Evolutionary conservation across 2,329 filamentous ascomycete species (phyloP).

Genomic region (Hymenoscyphus scutula): DNA sequence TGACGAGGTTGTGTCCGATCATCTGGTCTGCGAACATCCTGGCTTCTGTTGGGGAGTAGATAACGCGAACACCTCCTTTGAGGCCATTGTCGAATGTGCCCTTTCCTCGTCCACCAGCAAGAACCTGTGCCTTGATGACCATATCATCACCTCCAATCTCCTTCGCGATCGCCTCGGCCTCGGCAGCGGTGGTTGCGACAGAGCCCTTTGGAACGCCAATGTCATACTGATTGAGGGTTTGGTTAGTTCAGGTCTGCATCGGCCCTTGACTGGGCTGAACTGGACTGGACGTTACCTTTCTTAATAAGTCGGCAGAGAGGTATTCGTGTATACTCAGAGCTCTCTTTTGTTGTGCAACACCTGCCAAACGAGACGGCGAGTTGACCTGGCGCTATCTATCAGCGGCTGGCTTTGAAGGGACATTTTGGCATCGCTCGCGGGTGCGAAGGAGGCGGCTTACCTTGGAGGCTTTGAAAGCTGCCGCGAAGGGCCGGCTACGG

Average conservation of each 20-base stretch:
- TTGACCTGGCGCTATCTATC: slow-evolving; percentile 42
- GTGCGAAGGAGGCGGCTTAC: slow-evolving; percentile 48
- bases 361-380: slow-evolving; percentile 57
- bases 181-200: slow-evolving; percentile 77
- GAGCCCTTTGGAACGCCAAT: slow-evolving; percentile 87
- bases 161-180: slow-evolving; percentile 90
- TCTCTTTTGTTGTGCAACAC: slow-evolving; percentile 73
- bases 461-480: slow-evolving; percentile 74
- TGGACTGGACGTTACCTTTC: slow-evolving; percentile 49
- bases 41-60: slow-evolving; percentile 95
- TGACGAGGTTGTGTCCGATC: slow-evolving; percentile 99
- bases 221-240: slow-evolving; percentile 68
- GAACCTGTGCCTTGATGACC: slow-evolving; percentile 99
- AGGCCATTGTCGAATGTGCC: slow-evolving; percentile 97
- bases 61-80: slow-evolving; percentile 97
- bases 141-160: slow-evolving; percentile 91
- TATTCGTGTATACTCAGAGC: slow-evolving; percentile 98
- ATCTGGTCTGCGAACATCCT: slow-evolving; percentile 98
- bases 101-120: slow-evolving; percentile 96
- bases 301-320: slow-evolving; percentile 88
- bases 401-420: slow-evolving; percentile 25
- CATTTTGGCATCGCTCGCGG: slow-evolving; percentile 19
- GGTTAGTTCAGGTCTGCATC: slow-evolving; percentile 23
- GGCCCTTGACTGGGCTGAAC: slow-evolving; percentile 21
- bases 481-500: slow-evolving; percentile 76